Base-by-base conservation (phyloP, 495 filamentous ascomycete species). In the Aspergillus mulundensis region DNA sequence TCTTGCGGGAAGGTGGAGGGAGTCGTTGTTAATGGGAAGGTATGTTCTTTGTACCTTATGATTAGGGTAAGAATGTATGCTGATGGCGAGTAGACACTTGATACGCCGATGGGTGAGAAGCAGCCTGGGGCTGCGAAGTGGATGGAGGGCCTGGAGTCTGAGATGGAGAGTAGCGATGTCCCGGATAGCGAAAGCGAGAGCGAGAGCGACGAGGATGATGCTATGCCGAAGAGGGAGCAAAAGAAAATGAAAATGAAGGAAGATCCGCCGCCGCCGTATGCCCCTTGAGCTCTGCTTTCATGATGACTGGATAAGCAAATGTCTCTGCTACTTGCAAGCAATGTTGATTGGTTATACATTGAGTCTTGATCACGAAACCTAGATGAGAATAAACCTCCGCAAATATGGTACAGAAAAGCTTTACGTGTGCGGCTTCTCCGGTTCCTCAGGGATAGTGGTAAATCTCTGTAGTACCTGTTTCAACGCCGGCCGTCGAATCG, bases 381-480 rank as follows among this genome's bases (percentile, higher is more conserved):
- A 36, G 12, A 36, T 11, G 5, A 36, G 5, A 36, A 36, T 36
- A 15, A 11, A 36, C 32, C 32, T 28, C 25, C 25, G 3, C 23
- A 7, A 15, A 28, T 42, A 53, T 45, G 4, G 28, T 38, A 43
- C 40, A 18, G 25, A 45, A 21, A 44, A 54, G 32, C 8, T 6
- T 36, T 19, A 54, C 38, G 20, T 28, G 0, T 45, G 51, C 48
- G 34, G 19, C 18, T 32, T 55, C 34, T 67, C 65, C 1, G 53
- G 36, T 46, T 79, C 80, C 53, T 84, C 80, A 0, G 76, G 75
- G 42, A 85, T 86, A 1, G 84, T 81, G 16, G 79, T 66, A 61
- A 84, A 87, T 30, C 78, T 79, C 67, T 83, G 88, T 0, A 97
- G 74, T 1, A 97, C 91, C 57, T 90, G 84, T 68, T 94, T 95